Percentiles rank a stretch among this genome's conserved stretches.
Conservation (phyloP, 192 early-diverging fungal species). For the Rhizophagus sp. region DNA sequence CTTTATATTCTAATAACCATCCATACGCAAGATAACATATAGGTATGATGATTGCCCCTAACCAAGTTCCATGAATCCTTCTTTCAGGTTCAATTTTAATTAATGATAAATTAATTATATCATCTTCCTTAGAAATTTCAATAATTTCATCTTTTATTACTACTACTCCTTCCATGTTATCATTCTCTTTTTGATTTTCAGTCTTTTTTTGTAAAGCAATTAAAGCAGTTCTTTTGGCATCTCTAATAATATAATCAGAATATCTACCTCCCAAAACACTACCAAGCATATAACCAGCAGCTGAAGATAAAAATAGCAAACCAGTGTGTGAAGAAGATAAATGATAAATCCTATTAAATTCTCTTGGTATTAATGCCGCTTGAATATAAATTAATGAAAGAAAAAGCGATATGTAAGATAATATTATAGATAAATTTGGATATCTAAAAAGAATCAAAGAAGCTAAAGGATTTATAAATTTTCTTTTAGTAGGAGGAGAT, state of each 20-base stretch:
- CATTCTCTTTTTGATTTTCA: not conserved
- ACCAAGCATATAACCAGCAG: conserved; percentile 13
- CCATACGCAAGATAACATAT: not conserved
- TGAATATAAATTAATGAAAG: conserved; percentile 6
- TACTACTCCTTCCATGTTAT: too few species aligned
- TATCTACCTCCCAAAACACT: conserved; percentile 10
- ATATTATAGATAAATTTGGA: not conserved
- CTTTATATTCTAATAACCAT: not conserved
- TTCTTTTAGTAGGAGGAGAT: not conserved
- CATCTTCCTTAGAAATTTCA: not conserved
- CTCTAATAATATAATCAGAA: not conserved
- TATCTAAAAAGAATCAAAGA: conserved; percentile 3
- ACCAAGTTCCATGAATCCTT: conserved; percentile 17
- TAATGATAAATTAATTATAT: not conserved
- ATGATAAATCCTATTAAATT: not conserved
- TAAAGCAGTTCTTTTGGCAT: not conserved
- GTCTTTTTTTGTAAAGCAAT: not conserved
- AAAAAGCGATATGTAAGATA: not conserved
- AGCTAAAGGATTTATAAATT: conserved; percentile 7
- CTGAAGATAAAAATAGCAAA: not conserved
- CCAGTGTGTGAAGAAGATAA: not conserved
- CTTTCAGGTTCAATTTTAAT: conserved; percentile 1
- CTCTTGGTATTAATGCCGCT: not conserved
- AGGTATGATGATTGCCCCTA: not conserved
- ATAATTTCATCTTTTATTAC: too few species aligned